These are phyloP conservation scores for Starmerella apis DNA, from an alignment of 805 yeast species.

Conservation along the genomic window DNA sequence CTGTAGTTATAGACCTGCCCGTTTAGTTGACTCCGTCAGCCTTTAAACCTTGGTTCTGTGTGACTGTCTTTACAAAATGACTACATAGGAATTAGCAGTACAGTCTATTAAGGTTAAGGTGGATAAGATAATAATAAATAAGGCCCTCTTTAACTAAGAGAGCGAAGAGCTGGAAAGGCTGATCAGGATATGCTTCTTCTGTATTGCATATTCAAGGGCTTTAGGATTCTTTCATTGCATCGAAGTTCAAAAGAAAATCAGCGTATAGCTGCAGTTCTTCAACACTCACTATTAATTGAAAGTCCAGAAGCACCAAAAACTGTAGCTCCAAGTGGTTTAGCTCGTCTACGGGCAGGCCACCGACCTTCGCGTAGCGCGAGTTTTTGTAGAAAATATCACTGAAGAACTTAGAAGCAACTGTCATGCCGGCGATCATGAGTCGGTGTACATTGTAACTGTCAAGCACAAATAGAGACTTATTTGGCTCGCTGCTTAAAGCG, in stretches of 20 bases:
- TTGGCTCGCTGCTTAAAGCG: slow-evolving; percentile 13
- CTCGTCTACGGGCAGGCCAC: slow-evolving; percentile 55
- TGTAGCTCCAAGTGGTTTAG: slow-evolving; percentile 86
- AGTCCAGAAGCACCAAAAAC: slow-evolving; percentile 72
- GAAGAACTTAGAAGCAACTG: slow-evolving; percentile 70
- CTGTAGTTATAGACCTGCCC: too few relatives aligned
- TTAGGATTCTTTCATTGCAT: background rate
- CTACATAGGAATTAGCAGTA: background rate
- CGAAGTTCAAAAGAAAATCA: slow-evolving; percentile 60
- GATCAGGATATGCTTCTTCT: background rate
- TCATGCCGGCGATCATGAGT: slow-evolving; percentile 83
- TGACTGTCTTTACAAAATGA: too few relatives aligned
- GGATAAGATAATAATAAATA: background rate
- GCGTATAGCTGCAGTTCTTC: slow-evolving; percentile 90
- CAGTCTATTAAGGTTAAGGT: background rate
- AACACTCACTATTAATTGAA: slow-evolving; percentile 72
- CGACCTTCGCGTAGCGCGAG: slow-evolving; percentile 88
- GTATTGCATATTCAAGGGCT: background rate
- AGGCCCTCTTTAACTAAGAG: background rate
- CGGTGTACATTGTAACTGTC: slow-evolving; percentile 94
- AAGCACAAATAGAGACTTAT: slow-evolving; percentile 62
- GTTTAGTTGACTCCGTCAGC: too few relatives aligned
- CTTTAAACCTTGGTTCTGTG: too few relatives aligned
- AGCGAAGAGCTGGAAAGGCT: background rate
- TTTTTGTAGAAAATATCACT: slow-evolving; percentile 90